Percentiles rank a stretch among this genome's conserved stretches.
Evolutionary conservation across 305 asterid genomes (phyloP).

Genomic region (Fraxinus sp.): DNA sequence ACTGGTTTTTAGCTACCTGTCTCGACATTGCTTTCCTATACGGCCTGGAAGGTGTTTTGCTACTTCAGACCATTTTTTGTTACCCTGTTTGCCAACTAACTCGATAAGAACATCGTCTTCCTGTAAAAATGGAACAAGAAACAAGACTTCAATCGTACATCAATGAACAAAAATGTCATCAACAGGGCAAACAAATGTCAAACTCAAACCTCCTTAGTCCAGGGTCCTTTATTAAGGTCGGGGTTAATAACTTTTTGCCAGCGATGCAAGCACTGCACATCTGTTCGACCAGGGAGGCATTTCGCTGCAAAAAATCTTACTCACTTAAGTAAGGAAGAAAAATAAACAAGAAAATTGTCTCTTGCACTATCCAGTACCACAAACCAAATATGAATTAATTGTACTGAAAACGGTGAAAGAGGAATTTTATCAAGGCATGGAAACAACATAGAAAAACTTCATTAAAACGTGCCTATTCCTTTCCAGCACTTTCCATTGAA

Average conservation of each 20-base stretch:
- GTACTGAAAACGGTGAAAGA: background rate
- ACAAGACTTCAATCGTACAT: background rate
- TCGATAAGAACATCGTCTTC: constrained; percentile 50
- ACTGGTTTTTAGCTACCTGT: constrained; percentile 42
- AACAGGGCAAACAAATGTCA: background rate
- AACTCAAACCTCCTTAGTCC: constrained; percentile 54
- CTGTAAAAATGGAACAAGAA: constrained; percentile 29
- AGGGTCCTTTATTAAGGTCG: constrained; percentile 53
- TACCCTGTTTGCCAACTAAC: constrained; percentile 40
- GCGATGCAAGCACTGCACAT: constrained; percentile 65
- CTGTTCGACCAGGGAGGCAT: constrained; percentile 51
- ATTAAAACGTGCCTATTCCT: constrained; percentile 40
- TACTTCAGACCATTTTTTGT: constrained; percentile 48
- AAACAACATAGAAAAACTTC: background rate
- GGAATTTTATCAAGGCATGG: background rate
- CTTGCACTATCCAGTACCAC: background rate
- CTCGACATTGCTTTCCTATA: constrained; percentile 71
- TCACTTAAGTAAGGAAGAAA: background rate
- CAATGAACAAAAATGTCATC: background rate
- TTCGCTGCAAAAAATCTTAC: constrained; percentile 37
- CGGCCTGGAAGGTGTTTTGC: constrained; percentile 59
- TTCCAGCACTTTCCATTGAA: constrained; percentile 50
- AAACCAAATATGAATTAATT: background rate
- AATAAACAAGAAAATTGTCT: background rate
- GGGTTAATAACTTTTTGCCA: constrained; percentile 69